Evolutionary conservation across 768 basidiomycete species (phyloP), one percentile per base, ranked within the genome.

Genomic region (Lactarius akahatsu): DNA sequence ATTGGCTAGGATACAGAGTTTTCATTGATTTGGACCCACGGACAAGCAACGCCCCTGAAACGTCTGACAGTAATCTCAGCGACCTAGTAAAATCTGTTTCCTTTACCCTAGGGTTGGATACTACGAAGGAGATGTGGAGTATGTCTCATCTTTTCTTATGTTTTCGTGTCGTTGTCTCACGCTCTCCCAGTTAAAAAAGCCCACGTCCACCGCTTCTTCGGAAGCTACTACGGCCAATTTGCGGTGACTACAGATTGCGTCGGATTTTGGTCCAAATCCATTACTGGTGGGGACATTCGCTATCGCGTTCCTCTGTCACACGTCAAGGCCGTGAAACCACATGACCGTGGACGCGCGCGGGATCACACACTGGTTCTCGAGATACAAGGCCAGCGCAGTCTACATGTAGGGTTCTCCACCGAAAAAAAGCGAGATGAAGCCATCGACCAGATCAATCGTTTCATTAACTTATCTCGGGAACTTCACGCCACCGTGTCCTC

Each of bases 221-320:
- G 61, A n/a, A 47, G 41, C 16, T 66, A 66, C 36, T 59, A 16
- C 2, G 70, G 70, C 28, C 62, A n/a, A 20, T 9, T 71, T n/a
- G 68, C 62, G 2, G 63, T 71, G 26, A 71, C 23, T 32, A 23
- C 43, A 2, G 70, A 71, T 20, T 57, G 16, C 32, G 55, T 66
- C 26, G 70, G 70, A 11, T 71, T 71, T 55, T 66, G 63, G 67
- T 70, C 63, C 7, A 70, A 71, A 26, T 63, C 68, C 23, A 20
- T 65, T 23, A 34, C 70, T 9, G 62, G 59, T 16, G 32, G 40
- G 3, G 68, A 71, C 47, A 61, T 69, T 32, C 55, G 43, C 28
- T 71, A 71, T 45, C 70, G 70, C 52, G 40, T 71, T 13, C 65
- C 68, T 8, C 38, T 69, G n/a, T 38, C 61, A 15, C 65, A 50